These are phyloP conservation scores for Nakaseomyces glabratus DNA, from an alignment of 1,139 yeast species.

Conservation along the genomic window DNA sequence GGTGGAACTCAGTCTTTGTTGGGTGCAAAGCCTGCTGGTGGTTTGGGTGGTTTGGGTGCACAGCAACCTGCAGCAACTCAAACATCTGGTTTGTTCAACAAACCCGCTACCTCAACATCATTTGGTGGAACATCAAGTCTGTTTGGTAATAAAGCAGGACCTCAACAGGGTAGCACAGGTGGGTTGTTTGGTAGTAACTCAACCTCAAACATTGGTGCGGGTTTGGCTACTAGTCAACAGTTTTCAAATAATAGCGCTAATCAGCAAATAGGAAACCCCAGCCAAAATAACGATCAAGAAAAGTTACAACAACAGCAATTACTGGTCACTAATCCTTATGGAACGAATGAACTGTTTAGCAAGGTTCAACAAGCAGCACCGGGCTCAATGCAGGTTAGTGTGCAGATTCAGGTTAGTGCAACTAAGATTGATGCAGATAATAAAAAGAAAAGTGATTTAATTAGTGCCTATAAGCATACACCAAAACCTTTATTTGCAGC, in stretches of 20 bases:
- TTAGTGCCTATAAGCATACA: slow-evolving; percentile 46
- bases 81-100: slow-evolving; percentile 11
- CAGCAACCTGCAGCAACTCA: slow-evolving; percentile 13
- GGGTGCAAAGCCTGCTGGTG: slow-evolving; percentile 14
- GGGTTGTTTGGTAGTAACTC: slow-evolving; percentile 9
- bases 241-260: slow-evolving; percentile 1
- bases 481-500: slow-evolving; percentile 28
- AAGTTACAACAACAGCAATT: slow-evolving; percentile 24
- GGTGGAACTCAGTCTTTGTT: no score
- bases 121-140: slow-evolving; percentile 18
- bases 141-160: slow-evolving; percentile 28
- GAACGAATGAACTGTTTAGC: slow-evolving; percentile 56
- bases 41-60: slow-evolving; percentile 22
- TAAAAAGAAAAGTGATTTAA: slow-evolving; percentile 46
- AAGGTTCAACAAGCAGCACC: slow-evolving; percentile 22
- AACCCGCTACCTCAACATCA: slow-evolving; percentile 22
- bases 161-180: slow-evolving; percentile 2
- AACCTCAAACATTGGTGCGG: slow-evolving; percentile 7
- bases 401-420: slow-evolving; percentile 26
- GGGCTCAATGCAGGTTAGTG: slow-evolving; percentile 1
- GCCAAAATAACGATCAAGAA: slow-evolving; percentile 14
- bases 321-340: slow-evolving; percentile 51
- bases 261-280: slow-evolving; percentile 11
- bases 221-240: neutral
- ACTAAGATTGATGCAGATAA: slow-evolving; percentile 39